A percentile compares a stretch with the other conserved stretches of the same genome.
Evolutionary conservation across 768 basidiomycete genomes (phyloP).

Genomic region (Agaricus bisporus): DNA sequence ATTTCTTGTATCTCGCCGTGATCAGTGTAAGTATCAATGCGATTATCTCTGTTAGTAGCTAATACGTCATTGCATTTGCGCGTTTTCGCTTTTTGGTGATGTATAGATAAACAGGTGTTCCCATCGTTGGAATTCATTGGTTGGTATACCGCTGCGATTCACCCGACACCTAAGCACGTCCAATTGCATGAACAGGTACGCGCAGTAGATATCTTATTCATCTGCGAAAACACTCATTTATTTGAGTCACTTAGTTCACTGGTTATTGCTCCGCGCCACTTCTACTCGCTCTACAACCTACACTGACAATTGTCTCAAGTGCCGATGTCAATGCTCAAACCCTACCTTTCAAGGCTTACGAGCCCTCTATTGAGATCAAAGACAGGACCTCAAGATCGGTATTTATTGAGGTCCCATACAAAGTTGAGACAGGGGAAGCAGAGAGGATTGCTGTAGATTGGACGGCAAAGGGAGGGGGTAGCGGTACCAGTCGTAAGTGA

Average conservation of each 20-base stretch:
- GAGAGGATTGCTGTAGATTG: conserved; percentile 98
- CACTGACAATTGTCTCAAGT: conserved; percentile 34
- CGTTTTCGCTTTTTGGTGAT: background rate
- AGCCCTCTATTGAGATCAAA: conserved; percentile 81
- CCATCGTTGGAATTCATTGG: conserved; percentile 96
- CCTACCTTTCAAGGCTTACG: conserved; percentile 91
- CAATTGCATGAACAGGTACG: conserved; percentile 79
- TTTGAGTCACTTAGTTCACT: conserved; percentile 53
- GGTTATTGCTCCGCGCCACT: conserved; percentile 85
- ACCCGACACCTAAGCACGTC: conserved; percentile 71
- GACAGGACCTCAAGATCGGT: conserved; percentile 72
- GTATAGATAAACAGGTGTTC: conserved; percentile 93
- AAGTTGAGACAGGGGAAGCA: conserved; percentile 95
- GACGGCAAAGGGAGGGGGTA: conserved; percentile 81
- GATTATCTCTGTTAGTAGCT: background rate
- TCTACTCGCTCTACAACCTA: conserved; percentile 69
- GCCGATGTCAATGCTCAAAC: conserved; percentile 59
- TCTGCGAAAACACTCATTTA: background rate
- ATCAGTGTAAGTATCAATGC: conserved; percentile 61
- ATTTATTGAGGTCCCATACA: conserved; percentile 81
- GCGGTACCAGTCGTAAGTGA: conserved; percentile 70
- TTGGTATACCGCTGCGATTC: conserved; percentile 89
- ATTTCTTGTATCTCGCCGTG: conserved; percentile 76
- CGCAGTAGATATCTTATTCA: background rate
- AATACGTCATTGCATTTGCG: background rate